phyloP scores from a whole-genome alignment of 78 protist genomes.

The Mantamonas sphyraenae region DNA sequence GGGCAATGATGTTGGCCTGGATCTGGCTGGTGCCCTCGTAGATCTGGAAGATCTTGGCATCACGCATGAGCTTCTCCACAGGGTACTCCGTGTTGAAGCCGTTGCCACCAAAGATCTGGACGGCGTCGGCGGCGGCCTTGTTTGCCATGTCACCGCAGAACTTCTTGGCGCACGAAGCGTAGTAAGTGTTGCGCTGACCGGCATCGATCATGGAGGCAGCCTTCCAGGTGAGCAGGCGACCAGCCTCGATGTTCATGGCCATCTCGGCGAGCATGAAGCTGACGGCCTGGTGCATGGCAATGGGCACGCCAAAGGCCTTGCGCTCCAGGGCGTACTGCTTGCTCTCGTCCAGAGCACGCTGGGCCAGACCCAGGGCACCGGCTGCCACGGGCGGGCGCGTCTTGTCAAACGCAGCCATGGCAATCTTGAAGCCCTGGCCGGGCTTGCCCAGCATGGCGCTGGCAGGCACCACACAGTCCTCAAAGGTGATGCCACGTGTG shows the following conservation, averaged over 20 bases:
- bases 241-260: constrained; percentile 30
- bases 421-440: constrained; percentile 19
- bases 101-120: constrained; percentile 58
- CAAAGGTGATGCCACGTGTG: constrained; percentile 46
- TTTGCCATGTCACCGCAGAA: constrained; percentile 33
- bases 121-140: constrained; percentile 39
- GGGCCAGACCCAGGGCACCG: constrained; percentile 51
- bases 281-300: constrained; percentile 30
- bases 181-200: constrained; percentile 34
- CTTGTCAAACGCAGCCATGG: constrained; percentile 34
- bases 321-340: constrained; percentile 29
- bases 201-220: constrained; percentile 30
- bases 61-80: constrained; percentile 52
- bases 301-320: constrained; percentile 23
- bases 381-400: constrained; percentile 41
- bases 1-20: constrained; percentile 26
- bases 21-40: constrained; percentile 52
- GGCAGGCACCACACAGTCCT: constrained; percentile 38
- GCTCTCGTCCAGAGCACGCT: constrained; percentile 36
- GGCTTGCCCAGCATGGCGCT: constrained; percentile 26
- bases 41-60: constrained; percentile 57
- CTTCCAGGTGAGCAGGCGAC: constrained; percentile 19
- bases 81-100: constrained; percentile 61
- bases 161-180: constrained; percentile 33
- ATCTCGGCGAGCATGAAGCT: constrained; percentile 40